phyloP scores from a whole-genome alignment of 176 grass and related monocot genomes.

The Avena atlantica region DNA sequence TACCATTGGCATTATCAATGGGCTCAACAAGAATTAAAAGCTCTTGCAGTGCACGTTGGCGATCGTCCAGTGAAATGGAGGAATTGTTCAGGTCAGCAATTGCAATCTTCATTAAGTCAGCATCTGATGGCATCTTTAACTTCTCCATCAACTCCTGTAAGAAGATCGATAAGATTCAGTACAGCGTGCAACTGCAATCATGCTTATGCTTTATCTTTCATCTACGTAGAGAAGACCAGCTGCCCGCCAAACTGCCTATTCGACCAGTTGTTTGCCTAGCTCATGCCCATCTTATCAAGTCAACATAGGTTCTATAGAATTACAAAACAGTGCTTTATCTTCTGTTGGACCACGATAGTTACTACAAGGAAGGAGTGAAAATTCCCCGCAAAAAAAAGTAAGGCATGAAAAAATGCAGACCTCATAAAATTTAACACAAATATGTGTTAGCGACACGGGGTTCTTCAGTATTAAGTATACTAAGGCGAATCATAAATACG shows the following conservation, averaged over 20 bases:
- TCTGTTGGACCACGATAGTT: background rate
- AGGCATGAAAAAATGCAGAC: background rate
- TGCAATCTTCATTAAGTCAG: conserved; percentile 89
- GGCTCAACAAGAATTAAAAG: conserved; percentile 89
- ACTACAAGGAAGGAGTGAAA: no score
- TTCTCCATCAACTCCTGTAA: conserved; percentile 90
- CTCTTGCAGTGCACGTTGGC: conserved; percentile 71
- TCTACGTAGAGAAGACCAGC: conserved; percentile 1
- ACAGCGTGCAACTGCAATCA: background rate
- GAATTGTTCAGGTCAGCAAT: conserved; percentile 87
- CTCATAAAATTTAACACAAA: conserved; percentile 1
- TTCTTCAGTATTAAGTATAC: background rate
- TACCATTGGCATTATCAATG: conserved; percentile 92
- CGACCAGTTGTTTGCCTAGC: background rate
- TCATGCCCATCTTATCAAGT: no score
- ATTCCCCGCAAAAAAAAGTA: background rate
- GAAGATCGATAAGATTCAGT: conserved; percentile 11
- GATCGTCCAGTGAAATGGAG: conserved; percentile 77
- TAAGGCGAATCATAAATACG: background rate
- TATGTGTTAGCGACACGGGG: background rate
- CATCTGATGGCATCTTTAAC: conserved; percentile 87
- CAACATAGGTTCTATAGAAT: no score
- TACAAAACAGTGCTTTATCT: background rate
- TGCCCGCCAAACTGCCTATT: no score
- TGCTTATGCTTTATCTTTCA: conserved; percentile 4